phyloP scores from a whole-genome alignment of 352 stramenopile species.

The Aphanomyces stellatus region DNA sequence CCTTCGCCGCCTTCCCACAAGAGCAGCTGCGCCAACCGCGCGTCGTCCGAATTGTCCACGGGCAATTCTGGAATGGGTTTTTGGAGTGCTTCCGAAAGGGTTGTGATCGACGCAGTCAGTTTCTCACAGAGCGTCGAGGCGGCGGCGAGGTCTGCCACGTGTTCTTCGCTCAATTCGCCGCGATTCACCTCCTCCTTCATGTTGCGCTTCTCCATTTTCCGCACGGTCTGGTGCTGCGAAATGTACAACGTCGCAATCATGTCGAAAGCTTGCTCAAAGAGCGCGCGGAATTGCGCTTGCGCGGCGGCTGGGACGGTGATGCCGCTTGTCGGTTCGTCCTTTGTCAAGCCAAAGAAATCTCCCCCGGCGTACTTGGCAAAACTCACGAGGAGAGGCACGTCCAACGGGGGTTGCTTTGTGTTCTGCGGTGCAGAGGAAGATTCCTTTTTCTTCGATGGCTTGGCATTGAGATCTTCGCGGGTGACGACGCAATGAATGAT shows the following conservation, averaged over 20 bases:
- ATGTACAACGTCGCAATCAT: conserved; percentile 87
- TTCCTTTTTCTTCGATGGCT: conserved; percentile 21
- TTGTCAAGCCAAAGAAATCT: conserved; percentile 75
- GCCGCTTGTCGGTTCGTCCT: conserved; percentile 56
- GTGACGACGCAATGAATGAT: conserved; percentile 70
- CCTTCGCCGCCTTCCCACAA: conserved; percentile 70
- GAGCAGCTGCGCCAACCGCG: conserved; percentile 2
- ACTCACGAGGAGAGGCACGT: conserved; percentile 90
- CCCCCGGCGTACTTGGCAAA: conserved; percentile 90
- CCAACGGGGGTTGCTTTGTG: conserved; percentile 40
- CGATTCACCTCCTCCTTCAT: conserved; percentile 86
- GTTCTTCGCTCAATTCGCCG: conserved; percentile 60
- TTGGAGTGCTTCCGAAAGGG: conserved; percentile 69
- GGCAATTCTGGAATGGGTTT: conserved; percentile 61
- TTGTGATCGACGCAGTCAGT: conserved; percentile 73
- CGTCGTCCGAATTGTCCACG: conserved; percentile 41
- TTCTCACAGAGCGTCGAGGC: conserved; percentile 80
- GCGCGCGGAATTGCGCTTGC: conserved; percentile 57
- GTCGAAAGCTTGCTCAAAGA: conserved; percentile 85
- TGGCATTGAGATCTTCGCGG: conserved; percentile 31
- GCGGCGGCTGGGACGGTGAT: conserved; percentile 40
- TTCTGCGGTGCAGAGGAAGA: conserved; percentile 13
- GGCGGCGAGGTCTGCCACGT: conserved; percentile 62
- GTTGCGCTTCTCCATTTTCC: conserved; percentile 90
- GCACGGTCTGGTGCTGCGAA: conserved; percentile 78